Base-by-base conservation (phyloP, 2,329 filamentous ascomycete species). In the Zymoseptoria passerinii region DNA sequence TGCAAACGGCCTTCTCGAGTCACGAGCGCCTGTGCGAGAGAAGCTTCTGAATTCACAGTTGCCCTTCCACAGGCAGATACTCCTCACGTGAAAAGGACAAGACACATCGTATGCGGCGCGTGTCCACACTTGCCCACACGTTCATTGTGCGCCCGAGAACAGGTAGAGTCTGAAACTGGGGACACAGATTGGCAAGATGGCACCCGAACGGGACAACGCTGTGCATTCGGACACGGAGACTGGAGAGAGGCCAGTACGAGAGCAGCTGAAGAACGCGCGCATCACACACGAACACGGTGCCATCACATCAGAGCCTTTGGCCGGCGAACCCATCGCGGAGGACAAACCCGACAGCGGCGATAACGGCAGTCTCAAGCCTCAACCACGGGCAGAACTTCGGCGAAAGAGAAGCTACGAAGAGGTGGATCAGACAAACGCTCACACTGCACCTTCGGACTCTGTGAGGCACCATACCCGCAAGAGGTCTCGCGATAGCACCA, bases 221-320 rank as follows among this genome's bases (percentile, higher is more conserved):
- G 57, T 61, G 27, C 56, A 58, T 16, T 72, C 70, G 58, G 77
- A 79, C 61, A 73, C 71, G 58, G 77, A 78, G 49, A 74, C 73
- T 59, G 78, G 79, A 60, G 82, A 85, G 69, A 79, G 78, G 60
- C 81, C 81, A 8, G 80, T 84, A 44, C 75, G 83, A 58, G 80
- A 85, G 68, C 82, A 84, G 71, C 73, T 86, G 56, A 80, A 83
- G 70, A 80, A 85, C 66, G 83, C 83, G 3, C 77, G 80, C n/a
- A 83, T 86, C 57, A 79, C 78, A 48, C 48, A 54, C 23, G 56
- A 59, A n/a, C 52, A 52, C 6, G 53, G 28, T 10, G 50, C 50
- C 13, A 28, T 18, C 35, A 27, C 44, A 18, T 13, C 54, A 9
- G 52, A 48, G n/a, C 23, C 48, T 23, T 28, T 53, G 27, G n/a